Conservation (phyloP, 768 basidiomycete genomes). For the Plicaturopsis crispa region DNA sequence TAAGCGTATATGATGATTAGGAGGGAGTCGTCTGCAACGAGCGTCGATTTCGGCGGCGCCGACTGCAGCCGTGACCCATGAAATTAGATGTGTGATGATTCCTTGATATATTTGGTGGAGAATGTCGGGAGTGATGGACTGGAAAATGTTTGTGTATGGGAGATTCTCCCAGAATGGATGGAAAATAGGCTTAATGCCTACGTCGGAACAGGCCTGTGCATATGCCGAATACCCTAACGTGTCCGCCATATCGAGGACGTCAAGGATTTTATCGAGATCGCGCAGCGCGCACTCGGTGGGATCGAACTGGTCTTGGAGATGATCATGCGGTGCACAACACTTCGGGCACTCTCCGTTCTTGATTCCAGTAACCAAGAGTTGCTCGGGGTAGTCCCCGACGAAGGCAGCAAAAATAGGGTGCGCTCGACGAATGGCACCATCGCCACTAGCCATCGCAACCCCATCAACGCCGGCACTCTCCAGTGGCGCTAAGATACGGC, state of each 20-base stretch:
- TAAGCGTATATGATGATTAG: slow-evolving; percentile 17
- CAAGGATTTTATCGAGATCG: too few relatives aligned
- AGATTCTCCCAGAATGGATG: slow-evolving; percentile 19
- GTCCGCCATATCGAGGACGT: neutral
- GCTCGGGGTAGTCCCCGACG: slow-evolving; percentile 13
- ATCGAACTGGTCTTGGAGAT: too few relatives aligned
- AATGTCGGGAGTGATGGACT: slow-evolving; percentile 15
- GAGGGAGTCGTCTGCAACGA: slow-evolving; percentile 18
- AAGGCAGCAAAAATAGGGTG: slow-evolving; percentile 17
- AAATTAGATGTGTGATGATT: slow-evolving; percentile 18
- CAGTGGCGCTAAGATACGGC: slow-evolving; percentile 20
- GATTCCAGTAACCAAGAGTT: slow-evolving; percentile 8
- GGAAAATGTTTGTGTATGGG: slow-evolving; percentile 15
- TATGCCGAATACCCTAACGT: slow-evolving; percentile 1
- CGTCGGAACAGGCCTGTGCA: slow-evolving; percentile 4
- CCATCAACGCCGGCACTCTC: slow-evolving; percentile 20
- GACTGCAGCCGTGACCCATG: slow-evolving; percentile 13
- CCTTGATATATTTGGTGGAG: slow-evolving; percentile 21
- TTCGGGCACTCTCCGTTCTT: slow-evolving; percentile 12
- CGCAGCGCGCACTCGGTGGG: too few relatives aligned
- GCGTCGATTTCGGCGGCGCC: slow-evolving; percentile 19
- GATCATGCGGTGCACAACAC: too few relatives aligned
- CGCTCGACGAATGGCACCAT: slow-evolving; percentile 31
- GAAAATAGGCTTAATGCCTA: slow-evolving; percentile 11
- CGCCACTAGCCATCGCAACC: slow-evolving; percentile 20